phyloP scores from a whole-genome alignment of 2,329 filamentous ascomycete species.

The Fusarium palustre region DNA sequence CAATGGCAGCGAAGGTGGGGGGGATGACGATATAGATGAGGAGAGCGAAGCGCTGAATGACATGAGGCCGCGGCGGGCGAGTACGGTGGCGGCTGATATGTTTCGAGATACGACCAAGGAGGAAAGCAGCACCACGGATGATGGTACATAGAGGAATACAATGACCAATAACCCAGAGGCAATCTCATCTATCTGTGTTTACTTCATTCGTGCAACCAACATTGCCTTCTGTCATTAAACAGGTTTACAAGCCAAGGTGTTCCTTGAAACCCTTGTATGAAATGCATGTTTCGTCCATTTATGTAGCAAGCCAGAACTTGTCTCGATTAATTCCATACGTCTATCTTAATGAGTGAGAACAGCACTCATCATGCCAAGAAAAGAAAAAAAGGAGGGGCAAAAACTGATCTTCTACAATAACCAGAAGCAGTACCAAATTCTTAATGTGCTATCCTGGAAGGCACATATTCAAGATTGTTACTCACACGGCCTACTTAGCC shows the following conservation, averaged over 20 bases:
- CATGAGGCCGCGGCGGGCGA: conserved; percentile 65
- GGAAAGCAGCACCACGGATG: conserved; percentile 32
- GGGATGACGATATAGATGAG: conserved; percentile 60
- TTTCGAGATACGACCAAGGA: conserved; percentile 55
- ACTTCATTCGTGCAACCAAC: neutral
- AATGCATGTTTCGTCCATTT: neutral
- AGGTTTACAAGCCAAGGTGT: neutral
- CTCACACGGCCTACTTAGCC: neutral
- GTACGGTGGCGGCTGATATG: conserved; percentile 62
- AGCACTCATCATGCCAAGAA: neutral
- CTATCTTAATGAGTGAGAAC: neutral
- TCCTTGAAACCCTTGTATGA: neutral
- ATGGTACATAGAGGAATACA: conserved; percentile 55
- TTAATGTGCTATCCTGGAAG: neutral
- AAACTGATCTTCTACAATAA: neutral
- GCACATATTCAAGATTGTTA: neutral
- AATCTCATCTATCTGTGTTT: neutral
- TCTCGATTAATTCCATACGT: neutral
- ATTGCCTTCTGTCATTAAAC: neutral
- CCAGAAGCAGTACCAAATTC: neutral
- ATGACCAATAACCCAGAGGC: neutral
- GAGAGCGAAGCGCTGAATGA: conserved; percentile 68
- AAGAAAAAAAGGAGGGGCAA: no score
- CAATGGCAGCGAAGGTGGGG: conserved; percentile 56
- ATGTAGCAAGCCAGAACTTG: neutral